Percentiles rank a stretch among this genome's conserved stretches.
Conservation (phyloP, 2,329 filamentous ascomycete species). For the Penicillium sp. region DNA sequence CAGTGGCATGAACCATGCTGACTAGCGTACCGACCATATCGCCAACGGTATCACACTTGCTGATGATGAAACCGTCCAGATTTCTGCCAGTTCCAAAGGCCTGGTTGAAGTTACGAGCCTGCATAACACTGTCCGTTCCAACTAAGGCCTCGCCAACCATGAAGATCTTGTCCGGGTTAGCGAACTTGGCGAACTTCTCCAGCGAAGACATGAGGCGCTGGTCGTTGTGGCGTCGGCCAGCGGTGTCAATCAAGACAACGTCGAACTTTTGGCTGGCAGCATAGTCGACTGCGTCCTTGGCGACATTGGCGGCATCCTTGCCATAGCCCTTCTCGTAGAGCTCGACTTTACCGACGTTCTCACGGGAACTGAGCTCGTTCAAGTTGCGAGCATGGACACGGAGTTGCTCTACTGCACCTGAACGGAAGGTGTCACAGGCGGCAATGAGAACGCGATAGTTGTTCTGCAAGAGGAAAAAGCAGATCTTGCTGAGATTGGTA, state of each 20-base stretch:
- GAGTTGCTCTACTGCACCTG: conserved; percentile 93
- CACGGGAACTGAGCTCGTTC: conserved; percentile 80
- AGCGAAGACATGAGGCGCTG: conserved; percentile 92
- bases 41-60: conserved; percentile 98
- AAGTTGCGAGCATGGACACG: conserved; percentile 93
- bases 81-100: conserved; percentile 79
- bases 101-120: conserved; percentile 93
- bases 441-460: conserved; percentile 93
- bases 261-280: conserved; percentile 76
- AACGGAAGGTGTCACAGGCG: conserved; percentile 94
- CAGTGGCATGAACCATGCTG: conserved; percentile 95
- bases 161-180: conserved; percentile 94
- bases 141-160: conserved; percentile 96
- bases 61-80: conserved; percentile 96
- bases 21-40: conserved; percentile 97
- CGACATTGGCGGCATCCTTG: conserved; percentile 93
- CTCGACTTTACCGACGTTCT: conserved; percentile 78
- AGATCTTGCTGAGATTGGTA: conserved; percentile 96
- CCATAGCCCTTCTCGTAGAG: conserved; percentile 97
- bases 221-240: conserved; percentile 92
- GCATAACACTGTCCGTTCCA: conserved; percentile 90
- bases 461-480: conserved; percentile 96
- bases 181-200: conserved; percentile 96
- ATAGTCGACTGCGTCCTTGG: conserved; percentile 85
- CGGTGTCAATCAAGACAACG: conserved; percentile 95